These are phyloP conservation scores for Dactylis glomerata DNA, from an alignment of 176 grass and related monocot genomes.

Conservation along the genomic window DNA sequence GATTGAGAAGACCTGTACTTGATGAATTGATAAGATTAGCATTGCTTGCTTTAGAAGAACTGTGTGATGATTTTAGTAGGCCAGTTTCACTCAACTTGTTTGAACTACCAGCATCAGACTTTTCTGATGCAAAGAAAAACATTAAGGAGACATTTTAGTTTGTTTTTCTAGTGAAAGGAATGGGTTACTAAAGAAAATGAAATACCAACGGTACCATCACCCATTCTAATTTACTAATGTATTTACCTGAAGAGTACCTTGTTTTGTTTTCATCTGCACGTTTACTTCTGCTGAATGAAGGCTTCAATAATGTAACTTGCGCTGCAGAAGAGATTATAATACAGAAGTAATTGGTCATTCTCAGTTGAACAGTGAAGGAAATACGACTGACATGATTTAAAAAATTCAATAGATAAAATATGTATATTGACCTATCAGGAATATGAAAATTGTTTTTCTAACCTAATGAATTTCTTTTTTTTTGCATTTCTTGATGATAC, in stretches of 20 bases:
- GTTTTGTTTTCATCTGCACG: slow-evolving; percentile 24
- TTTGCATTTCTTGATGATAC: neutral
- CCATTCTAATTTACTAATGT: neutral
- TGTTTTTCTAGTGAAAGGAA: slow-evolving; percentile 3
- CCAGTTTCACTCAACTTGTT: slow-evolving; percentile 22
- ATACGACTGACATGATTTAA: neutral
- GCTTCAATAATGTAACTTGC: slow-evolving; percentile 34
- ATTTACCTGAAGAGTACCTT: slow-evolving; percentile 38
- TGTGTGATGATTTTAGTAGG: slow-evolving; percentile 13
- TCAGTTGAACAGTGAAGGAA: neutral
- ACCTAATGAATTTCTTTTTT: neutral
- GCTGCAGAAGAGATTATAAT: slow-evolving; percentile 28
- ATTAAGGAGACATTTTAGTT: neutral
- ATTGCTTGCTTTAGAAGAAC: slow-evolving; percentile 11
- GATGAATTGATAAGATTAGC: slow-evolving; percentile 29
- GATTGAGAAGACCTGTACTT: slow-evolving; percentile 23
- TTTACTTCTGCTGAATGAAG: slow-evolving; percentile 58
- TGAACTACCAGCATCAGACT: slow-evolving; percentile 24
- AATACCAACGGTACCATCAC: neutral
- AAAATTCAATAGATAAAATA: neutral
- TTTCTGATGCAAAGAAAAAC: slow-evolving; percentile 21
- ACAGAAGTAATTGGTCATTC: neutral
- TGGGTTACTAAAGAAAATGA: neutral
- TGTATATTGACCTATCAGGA: neutral
- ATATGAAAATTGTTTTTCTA: slow-evolving; percentile 14